Evolutionary conservation across 1,139 yeast genomes (phyloP).

Genomic region (Meyerozyma sp.): DNA sequence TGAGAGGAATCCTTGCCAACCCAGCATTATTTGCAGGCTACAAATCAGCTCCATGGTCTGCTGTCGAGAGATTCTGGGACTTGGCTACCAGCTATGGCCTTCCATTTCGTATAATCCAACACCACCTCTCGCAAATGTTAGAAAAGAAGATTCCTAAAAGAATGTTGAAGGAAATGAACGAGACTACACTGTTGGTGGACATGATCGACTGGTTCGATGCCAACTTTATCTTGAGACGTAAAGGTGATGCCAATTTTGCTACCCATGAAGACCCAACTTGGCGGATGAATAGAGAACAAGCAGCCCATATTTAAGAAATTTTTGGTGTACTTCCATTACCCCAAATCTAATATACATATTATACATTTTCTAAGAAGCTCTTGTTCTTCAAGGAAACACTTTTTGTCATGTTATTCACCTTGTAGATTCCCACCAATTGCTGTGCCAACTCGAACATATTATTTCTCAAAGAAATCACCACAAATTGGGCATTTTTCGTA

Average conservation of each 20-base stretch:
- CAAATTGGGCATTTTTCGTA: constrained; percentile 93
- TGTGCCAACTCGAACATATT: constrained; percentile 97
- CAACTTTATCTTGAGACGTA: constrained; percentile 59
- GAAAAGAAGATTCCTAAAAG: constrained; percentile 53
- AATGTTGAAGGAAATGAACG: constrained; percentile 61
- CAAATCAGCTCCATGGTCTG: constrained; percentile 79
- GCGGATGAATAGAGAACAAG: constrained; percentile 27
- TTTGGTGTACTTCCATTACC: neutral
- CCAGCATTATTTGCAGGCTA: constrained; percentile 84
- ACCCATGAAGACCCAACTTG: constrained; percentile 51
- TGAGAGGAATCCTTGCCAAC: constrained; percentile 76
- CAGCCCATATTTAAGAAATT: constrained; percentile 20
- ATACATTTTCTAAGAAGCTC: constrained; percentile 29
- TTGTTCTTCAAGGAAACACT: constrained; percentile 73
- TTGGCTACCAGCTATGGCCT: constrained; percentile 74
- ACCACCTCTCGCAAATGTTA: constrained; percentile 85
- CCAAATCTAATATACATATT: constrained; percentile 1
- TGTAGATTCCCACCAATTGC: constrained; percentile 92
- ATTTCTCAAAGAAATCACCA: constrained; percentile 90
- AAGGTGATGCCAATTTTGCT: constrained; percentile 67
- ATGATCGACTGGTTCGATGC: constrained; percentile 79
- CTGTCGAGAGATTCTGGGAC: constrained; percentile 79
- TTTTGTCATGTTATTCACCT: constrained; percentile 84
- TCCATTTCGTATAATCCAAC: constrained; percentile 79
- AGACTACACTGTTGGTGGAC: constrained; percentile 50